Evolutionary conservation across 345 rosid species (phyloP), one percentile per base, ranked within the genome.

Genomic region (Camelina hispida): DNA sequence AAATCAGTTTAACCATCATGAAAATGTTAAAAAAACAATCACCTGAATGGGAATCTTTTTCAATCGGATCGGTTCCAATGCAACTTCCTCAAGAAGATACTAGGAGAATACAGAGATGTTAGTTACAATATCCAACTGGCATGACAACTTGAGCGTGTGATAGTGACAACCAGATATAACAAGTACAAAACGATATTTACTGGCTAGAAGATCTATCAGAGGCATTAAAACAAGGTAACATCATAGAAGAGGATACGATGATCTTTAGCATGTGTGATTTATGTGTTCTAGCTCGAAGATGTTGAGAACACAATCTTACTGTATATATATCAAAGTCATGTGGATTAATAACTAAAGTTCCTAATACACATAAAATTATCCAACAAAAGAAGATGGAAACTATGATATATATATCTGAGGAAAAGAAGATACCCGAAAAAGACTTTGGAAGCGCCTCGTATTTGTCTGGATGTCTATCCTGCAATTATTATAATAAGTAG

Each of bases 391-490:
- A 13, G 53, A 47, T 10, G 42, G 4, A 38, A 10, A 42, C 44
- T 32, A 34, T 23, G 67, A 23, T 9, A 59, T 59, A 58, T 59
- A 42, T 77, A 20, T 28, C 30, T 30, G 48, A 65, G 77, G 30
- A 28, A 66, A 51, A 66, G 38, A 57, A 72, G 57, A 78, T 81
- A 89, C 98, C 86, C 63, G 80, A 72, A 93, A 96, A 65, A 96
- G 89, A 48, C 89, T 80, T 59, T 86, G 93, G 82, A 93, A 96
- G 44, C 85, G 96, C 78, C 89, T 85, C 25, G 89, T 78, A 72
- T 91, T 96, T 69, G 98, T 81, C 82, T 93, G 99, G 68, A 91
- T 86, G 78, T 96, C 99, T 73, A 96, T 92, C 99, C 98, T 96
- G 90, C 69, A 73, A 52, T 66, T 32, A 14, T 43, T 13, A 72